Percentiles rank a stretch among this genome's conserved stretches.
phyloP scores from a whole-genome alignment of 2,329 filamentous ascomycete species.

The Neofusicoccum sp. region DNA sequence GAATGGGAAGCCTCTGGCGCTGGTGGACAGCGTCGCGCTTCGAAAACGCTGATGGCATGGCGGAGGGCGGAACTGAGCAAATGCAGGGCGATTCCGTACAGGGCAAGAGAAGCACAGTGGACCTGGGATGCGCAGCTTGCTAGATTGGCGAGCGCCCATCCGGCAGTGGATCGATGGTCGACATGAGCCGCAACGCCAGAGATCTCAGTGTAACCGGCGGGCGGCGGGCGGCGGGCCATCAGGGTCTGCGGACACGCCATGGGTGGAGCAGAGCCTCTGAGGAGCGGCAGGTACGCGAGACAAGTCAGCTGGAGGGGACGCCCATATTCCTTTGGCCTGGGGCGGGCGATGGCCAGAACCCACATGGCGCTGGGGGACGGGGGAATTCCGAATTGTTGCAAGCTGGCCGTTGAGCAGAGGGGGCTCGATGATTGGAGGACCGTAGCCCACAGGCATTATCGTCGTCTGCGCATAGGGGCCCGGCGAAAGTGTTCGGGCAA shows the following conservation, averaged over 20 bases:
- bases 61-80: neutral
- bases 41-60: neutral
- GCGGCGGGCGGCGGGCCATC: slow-evolving; percentile 1
- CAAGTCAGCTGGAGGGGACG: slow-evolving; percentile 10
- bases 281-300: slow-evolving; percentile 16
- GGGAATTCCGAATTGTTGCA: slow-evolving; percentile 5
- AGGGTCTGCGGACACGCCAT: neutral
- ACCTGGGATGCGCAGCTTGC: slow-evolving; percentile 7
- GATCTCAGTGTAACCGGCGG: neutral
- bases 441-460: neutral
- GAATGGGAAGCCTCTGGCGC: neutral
- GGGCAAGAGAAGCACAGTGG: slow-evolving; percentile 2
- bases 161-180: slow-evolving; percentile 17
- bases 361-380: neutral
- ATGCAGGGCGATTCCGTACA: neutral
- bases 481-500: slow-evolving; percentile 16
- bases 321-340: slow-evolving; percentile 15
- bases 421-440: neutral
- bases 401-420: slow-evolving; percentile 7
- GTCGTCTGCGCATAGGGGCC: slow-evolving; percentile 9
- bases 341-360: slow-evolving; percentile 8
- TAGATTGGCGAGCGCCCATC: slow-evolving; percentile 15
- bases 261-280: neutral
- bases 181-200: slow-evolving; percentile 3
- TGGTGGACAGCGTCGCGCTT: neutral